These are phyloP conservation scores for Tephrocybe sp. DNA, from an alignment of 768 basidiomycete species.

Conservation along the genomic window DNA sequence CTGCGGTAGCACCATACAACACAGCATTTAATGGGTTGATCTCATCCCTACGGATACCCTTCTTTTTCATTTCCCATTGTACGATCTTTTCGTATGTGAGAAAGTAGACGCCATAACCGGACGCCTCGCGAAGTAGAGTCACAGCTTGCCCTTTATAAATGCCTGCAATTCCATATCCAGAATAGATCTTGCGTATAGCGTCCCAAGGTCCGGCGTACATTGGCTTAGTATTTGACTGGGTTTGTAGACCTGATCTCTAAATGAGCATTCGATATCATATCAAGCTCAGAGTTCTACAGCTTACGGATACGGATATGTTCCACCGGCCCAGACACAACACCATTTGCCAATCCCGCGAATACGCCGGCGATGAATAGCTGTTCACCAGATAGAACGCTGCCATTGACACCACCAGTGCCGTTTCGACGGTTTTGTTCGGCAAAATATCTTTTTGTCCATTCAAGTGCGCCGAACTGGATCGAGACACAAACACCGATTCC, in stretches of 20 bases:
- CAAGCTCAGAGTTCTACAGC: constrained; percentile 26
- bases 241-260: constrained; percentile 73
- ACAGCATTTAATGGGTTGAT: constrained; percentile 76
- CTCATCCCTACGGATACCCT: constrained; percentile 70
- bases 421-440: constrained; percentile 53
- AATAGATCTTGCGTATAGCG: constrained; percentile 82
- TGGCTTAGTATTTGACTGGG: constrained; percentile 76
- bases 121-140: constrained; percentile 80
- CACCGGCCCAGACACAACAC: constrained; percentile 91
- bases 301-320: constrained; percentile 96
- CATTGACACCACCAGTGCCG: constrained; percentile 65
- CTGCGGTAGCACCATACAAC: constrained; percentile 87
- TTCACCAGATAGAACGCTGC: constrained; percentile 50
- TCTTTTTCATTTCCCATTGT: constrained; percentile 77
- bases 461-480: constrained; percentile 91
- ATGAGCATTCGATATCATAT: not conserved
- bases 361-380: constrained; percentile 81
- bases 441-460: constrained; percentile 81
- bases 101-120: constrained; percentile 88
- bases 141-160: constrained; percentile 92
- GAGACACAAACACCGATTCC: constrained; percentile 95
- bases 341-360: constrained; percentile 85
- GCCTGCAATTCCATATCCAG: constrained; percentile 71
- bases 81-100: constrained; percentile 90
- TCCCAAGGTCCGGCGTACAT: constrained; percentile 83